phyloP scores from a whole-genome alignment of 192 early-diverging fungal genomes.

The Diversispora eburnea region DNA sequence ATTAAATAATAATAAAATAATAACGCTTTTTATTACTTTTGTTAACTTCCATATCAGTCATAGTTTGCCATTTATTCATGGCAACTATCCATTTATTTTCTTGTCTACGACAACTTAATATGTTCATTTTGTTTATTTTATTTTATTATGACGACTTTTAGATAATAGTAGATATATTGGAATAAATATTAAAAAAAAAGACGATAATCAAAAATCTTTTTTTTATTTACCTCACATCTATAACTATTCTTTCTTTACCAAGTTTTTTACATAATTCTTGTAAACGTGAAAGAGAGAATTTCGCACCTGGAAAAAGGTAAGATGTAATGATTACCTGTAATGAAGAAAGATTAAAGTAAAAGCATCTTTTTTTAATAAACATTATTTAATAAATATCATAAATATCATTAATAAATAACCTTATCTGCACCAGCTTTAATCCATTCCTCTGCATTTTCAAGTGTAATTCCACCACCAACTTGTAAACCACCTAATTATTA shows the following conservation, averaged over 20 bases:
- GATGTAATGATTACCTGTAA: slow-evolving; percentile 89
- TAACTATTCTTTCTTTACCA: slow-evolving; percentile 69
- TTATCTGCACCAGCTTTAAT: slow-evolving; percentile 82
- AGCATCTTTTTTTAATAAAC: not conserved
- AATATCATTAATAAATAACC: slow-evolving; percentile 39
- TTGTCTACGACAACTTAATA: slow-evolving; percentile 64
- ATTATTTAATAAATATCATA: not conserved
- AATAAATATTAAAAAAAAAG: too few species aligned
- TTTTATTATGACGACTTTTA: too few species aligned
- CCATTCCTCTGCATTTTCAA: slow-evolving; percentile 87
- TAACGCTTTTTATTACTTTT: slow-evolving; percentile 63
- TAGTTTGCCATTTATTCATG: slow-evolving; percentile 97
- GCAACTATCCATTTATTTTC: slow-evolving; percentile 86
- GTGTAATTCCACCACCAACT: slow-evolving; percentile 90
- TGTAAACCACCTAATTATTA: slow-evolving; percentile 61
- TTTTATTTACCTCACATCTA: slow-evolving; percentile 68
- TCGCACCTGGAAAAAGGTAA: slow-evolving; percentile 82
- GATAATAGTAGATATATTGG: too few species aligned
- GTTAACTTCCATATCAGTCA: slow-evolving; percentile 83
- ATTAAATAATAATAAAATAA: slow-evolving; percentile 27
- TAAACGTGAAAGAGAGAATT: slow-evolving; percentile 68
- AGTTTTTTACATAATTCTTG: slow-evolving; percentile 46
- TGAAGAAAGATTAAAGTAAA: not conserved
- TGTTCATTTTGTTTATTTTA: too few species aligned
- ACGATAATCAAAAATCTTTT: not conserved